Percentiles rank a stretch among this genome's conserved stretches.
These are phyloP conservation scores for Suillus decipiens DNA, from an alignment of 768 basidiomycete genomes.

Conservation along the genomic window DNA sequence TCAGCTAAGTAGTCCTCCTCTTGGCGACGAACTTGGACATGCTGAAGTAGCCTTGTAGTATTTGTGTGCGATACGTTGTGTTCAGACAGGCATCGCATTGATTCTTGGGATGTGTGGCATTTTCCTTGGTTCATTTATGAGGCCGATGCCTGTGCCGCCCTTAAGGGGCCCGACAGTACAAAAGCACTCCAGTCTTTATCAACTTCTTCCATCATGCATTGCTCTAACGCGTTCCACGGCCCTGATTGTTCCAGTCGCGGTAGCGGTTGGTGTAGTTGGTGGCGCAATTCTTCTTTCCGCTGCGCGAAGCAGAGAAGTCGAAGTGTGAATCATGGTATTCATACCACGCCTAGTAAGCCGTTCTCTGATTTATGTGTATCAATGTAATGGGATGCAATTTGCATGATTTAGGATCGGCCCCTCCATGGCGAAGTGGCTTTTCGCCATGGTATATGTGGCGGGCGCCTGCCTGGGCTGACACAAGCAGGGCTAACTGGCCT, in stretches of 20 bases:
- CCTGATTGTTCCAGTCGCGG: neutral
- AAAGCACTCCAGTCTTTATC: neutral
- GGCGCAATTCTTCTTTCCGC: neutral
- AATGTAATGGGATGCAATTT: neutral
- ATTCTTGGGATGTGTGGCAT: neutral
- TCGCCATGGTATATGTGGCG: neutral
- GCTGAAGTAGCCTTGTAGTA: neutral
- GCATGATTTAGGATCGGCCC: slow-evolving; percentile 12
- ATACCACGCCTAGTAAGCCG: slow-evolving; percentile 19
- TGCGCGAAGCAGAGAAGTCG: neutral
- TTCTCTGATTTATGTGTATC: neutral
- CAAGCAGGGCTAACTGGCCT: neutral
- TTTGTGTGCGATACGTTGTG: neutral
- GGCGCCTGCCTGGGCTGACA: neutral
- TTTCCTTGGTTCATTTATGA: neutral
- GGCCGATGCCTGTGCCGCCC: neutral
- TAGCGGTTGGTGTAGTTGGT: neutral
- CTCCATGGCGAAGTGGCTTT: slow-evolving; percentile 7
- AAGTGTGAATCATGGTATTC: slow-evolving; percentile 24
- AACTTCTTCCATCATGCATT: neutral
- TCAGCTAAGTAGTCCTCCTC: too few relatives aligned
- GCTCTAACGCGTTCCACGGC: neutral
- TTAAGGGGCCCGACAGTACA: neutral
- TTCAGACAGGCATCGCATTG: neutral
- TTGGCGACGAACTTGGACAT: neutral